A percentile compares a stretch with the other conserved stretches of the same genome.
Conservation (phyloP, 1,284 basidiomycete genomes). For the Fomitiporia mediterranea region DNA sequence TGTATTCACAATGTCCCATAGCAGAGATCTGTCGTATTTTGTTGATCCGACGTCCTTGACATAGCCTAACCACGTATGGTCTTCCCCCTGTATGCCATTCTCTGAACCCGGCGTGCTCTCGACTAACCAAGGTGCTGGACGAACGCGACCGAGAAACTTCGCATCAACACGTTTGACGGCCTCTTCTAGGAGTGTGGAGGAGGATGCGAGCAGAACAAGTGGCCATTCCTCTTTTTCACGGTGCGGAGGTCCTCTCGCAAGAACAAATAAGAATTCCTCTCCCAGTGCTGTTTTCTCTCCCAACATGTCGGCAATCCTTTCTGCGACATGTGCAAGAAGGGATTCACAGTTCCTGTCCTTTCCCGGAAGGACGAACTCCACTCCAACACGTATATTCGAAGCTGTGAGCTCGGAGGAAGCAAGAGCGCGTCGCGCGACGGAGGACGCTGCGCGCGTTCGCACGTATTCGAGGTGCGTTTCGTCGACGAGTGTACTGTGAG, state of each 20-base stretch:
- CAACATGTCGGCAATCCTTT: slow-evolving; percentile 36
- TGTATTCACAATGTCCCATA: slow-evolving; percentile 65
- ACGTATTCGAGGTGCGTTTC: slow-evolving; percentile 1
- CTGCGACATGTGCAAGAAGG: slow-evolving; percentile 51
- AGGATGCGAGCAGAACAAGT: slow-evolving; percentile 53
- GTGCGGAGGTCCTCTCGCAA: slow-evolving; percentile 42
- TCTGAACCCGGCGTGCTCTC: slow-evolving; percentile 8
- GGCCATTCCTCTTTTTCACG: slow-evolving; percentile 27
- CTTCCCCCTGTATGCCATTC: neutral
- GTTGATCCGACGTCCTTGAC: slow-evolving; percentile 31
- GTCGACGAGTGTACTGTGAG: neutral
- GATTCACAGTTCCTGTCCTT: slow-evolving; percentile 38
- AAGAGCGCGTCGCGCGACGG: slow-evolving; percentile 1
- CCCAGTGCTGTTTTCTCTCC: slow-evolving; percentile 30
- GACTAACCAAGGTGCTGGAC: slow-evolving; percentile 32
- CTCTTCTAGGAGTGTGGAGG: slow-evolving; percentile 50
- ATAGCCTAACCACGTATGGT: slow-evolving; percentile 11
- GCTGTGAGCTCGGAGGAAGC: slow-evolving; percentile 41
- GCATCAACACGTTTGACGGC: slow-evolving; percentile 56
- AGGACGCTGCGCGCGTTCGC: slow-evolving; percentile 3
- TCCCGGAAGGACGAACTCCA: slow-evolving; percentile 52
- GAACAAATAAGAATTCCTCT: slow-evolving; percentile 48
- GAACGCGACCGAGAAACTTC: slow-evolving; percentile 61
- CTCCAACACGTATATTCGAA: slow-evolving; percentile 46
- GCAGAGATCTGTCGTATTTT: slow-evolving; percentile 31